Evolutionary conservation across 2,329 filamentous ascomycete genomes (phyloP).

Genomic region (Lachnellula arida): DNA sequence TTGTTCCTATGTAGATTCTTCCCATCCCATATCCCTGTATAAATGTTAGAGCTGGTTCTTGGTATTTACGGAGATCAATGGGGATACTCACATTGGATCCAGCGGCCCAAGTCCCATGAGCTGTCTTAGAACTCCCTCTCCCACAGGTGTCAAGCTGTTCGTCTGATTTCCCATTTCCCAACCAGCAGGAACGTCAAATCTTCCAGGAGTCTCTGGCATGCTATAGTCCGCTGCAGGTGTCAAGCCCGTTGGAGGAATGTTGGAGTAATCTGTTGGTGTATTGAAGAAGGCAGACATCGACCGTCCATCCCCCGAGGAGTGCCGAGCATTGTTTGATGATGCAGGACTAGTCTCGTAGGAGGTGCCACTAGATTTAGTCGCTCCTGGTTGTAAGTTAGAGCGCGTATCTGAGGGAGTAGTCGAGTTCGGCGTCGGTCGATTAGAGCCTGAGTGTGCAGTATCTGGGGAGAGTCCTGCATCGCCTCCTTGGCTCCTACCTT

Average conservation of each 20-base stretch:
- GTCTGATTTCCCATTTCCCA: conserved; percentile 38
- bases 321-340: conserved; percentile 29
- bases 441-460: conserved; percentile 36
- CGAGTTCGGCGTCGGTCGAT: conserved; percentile 56
- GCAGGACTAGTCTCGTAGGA: conserved; percentile 52
- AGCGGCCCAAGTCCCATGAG: conserved; percentile 56
- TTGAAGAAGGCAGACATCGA: conserved; percentile 30
- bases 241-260: conserved; percentile 18
- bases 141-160: conserved; percentile 49
- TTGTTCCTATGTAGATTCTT: conserved; percentile 14
- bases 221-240: conserved; percentile 35
- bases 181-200: conserved; percentile 40
- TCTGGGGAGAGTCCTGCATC: conserved; percentile 25
- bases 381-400: conserved; percentile 14
- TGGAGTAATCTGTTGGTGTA: conserved; percentile 18
- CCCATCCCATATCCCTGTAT: conserved; percentile 28
- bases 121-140: conserved; percentile 52
- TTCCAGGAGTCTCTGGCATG: conserved; percentile 36
- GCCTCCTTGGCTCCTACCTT: conserved; percentile 36
- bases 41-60: neutral
- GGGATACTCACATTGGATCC: conserved; percentile 50
- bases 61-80: neutral
- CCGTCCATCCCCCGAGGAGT: conserved; percentile 29
- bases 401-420: conserved; percentile 43
- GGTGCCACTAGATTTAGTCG: conserved; percentile 36